Conservation (phyloP, 129 eudicot species). For the Gnaphalium uliginosum region DNA sequence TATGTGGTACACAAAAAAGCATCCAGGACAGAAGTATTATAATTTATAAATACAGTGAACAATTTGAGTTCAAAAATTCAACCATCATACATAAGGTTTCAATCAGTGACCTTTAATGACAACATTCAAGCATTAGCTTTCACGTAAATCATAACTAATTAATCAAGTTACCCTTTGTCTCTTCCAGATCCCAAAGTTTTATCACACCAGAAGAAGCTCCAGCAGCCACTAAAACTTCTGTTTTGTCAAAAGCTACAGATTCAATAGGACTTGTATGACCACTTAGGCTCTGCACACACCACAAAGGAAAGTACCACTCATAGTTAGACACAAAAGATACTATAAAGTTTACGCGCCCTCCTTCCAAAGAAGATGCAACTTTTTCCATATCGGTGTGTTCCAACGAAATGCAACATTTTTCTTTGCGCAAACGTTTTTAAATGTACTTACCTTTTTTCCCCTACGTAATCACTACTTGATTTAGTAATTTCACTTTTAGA, state of each 20-base stretch:
- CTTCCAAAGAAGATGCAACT: neutral
- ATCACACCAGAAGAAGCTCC: constrained; percentile 91
- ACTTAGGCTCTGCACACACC: constrained; percentile 64
- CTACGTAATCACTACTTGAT: neutral
- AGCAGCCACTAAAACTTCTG: constrained; percentile 82
- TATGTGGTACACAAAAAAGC: neutral
- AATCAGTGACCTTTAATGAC: neutral
- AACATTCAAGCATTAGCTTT: constrained; percentile 17
- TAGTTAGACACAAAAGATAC: constrained; percentile 15
- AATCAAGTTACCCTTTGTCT: constrained; percentile 66
- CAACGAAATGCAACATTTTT: neutral
- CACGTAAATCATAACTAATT: neutral
- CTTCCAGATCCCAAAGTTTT: constrained; percentile 94
- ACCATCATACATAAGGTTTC: neutral
- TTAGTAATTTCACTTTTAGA: neutral
- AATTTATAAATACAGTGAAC: neutral
- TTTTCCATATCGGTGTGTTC: neutral
- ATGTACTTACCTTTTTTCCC: neutral
- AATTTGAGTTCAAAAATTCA: constrained; percentile 9
- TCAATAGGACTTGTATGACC: constrained; percentile 98
- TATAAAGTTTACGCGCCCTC: neutral
- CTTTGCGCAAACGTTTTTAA: neutral
- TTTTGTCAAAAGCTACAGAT: constrained; percentile 82
- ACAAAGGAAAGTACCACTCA: constrained; percentile 2
- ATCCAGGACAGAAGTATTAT: neutral